A percentile compares a stretch with the other conserved stretches of the same genome.
These are phyloP conservation scores for Chalaropsis thielavioides DNA, from an alignment of 2,329 filamentous ascomycete genomes.

Conservation along the genomic window DNA sequence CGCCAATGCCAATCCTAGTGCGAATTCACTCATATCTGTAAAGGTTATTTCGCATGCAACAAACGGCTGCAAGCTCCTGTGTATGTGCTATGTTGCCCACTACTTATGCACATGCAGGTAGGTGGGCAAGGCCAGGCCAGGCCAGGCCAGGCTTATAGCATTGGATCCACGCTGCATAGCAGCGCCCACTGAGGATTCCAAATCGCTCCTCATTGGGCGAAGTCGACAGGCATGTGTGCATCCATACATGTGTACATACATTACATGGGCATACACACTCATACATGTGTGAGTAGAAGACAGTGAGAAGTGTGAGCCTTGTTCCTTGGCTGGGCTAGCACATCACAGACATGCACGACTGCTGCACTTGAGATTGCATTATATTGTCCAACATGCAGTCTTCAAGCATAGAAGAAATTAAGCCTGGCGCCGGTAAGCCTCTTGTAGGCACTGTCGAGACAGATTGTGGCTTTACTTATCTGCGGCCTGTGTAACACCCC, in stretches of 20 bases:
- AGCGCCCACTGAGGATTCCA: not conserved
- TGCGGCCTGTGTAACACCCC: not conserved
- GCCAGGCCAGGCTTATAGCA: conserved; percentile 2
- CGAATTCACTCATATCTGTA: not conserved
- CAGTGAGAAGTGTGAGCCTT: not conserved
- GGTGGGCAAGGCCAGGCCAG: not conserved
- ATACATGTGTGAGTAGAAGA: not conserved
- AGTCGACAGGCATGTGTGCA: not conserved
- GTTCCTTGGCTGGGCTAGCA: not conserved
- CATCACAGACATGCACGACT: not conserved
- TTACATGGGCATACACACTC: no score
- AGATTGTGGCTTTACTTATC: not conserved
- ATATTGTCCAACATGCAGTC: not conserved
- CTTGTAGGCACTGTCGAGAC: not conserved
- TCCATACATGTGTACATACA: not conserved
- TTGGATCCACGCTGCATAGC: not conserved
- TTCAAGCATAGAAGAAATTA: not conserved
- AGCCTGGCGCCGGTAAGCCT: not conserved
- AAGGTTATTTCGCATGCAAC: not conserved
- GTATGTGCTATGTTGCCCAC: not conserved
- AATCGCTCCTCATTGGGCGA: not conserved
- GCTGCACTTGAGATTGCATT: not conserved
- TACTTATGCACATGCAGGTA: not conserved
- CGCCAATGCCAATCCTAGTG: not conserved
- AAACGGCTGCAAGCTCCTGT: not conserved